phyloP scores from a whole-genome alignment of 495 filamentous ascomycete species.

The Aspergillus nidulans region DNA sequence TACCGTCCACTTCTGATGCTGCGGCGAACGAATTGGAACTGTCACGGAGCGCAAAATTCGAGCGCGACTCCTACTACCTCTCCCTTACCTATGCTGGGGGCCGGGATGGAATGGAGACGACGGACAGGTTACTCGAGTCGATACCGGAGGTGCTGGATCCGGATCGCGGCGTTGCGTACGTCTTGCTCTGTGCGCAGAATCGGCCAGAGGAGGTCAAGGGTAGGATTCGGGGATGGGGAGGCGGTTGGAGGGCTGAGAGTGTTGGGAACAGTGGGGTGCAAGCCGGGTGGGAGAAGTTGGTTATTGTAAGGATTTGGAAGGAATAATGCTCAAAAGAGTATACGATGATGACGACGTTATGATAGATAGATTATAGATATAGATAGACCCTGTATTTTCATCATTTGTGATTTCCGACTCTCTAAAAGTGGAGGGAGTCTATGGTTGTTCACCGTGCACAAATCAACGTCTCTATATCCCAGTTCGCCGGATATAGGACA shows the following conservation, averaged over 20 bases:
- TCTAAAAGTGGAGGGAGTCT: neutral
- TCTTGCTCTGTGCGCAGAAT: constrained; percentile 87
- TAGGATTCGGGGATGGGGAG: constrained; percentile 52
- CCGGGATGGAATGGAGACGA: constrained; percentile 86
- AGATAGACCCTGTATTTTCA: neutral
- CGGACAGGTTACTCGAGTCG: constrained; percentile 65
- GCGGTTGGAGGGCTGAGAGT: constrained; percentile 67
- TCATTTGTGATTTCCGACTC: neutral
- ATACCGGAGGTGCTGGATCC: constrained; percentile 59
- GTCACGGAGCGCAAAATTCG: constrained; percentile 43
- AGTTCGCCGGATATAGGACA: neutral
- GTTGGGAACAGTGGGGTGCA: constrained; percentile 78
- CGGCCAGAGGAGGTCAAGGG: constrained; percentile 69
- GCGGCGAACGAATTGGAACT: constrained; percentile 17
- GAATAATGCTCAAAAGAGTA: constrained; percentile 6
- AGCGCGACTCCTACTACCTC: constrained; percentile 74
- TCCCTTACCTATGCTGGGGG: constrained; percentile 86
- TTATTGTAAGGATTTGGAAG: constrained; percentile 75
- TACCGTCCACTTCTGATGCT: constrained; percentile 25
- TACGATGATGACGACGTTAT: neutral
- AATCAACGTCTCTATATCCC: neutral
- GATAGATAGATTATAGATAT: constrained; percentile 7
- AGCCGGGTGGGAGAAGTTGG: constrained; percentile 89
- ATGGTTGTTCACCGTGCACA: neutral
- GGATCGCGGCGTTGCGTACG: constrained; percentile 72